Evolutionary conservation across 139 green algal species (phyloP), one percentile per base, ranked within the genome.

Genomic region (Chlamydomonas eustigma): DNA sequence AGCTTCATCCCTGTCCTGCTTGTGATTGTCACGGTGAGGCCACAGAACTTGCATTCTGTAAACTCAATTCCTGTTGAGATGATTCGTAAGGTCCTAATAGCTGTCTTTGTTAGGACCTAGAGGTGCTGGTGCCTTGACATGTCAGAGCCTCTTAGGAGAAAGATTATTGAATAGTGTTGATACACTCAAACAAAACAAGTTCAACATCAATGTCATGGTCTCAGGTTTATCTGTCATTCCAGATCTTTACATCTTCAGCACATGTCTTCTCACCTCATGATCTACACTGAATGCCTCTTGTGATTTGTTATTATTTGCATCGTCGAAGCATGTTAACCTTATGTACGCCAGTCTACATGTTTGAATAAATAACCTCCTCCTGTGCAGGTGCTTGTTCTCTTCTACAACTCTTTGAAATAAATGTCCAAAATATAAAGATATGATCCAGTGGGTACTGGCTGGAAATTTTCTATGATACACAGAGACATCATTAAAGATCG

Each of bases 1-100:
- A 91, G 81, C 31, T 70, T 83, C 33, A 83, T 93, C 34, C 93
- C 93, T 22, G 83, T 94, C 6, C n/a, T 97, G 32, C 88, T 97
- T 37, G 90, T 81, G n/a, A 38, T 91, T 2, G 77, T 58, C 12
- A 58, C 44, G 44, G 44, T 58, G 44, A 58, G 44, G n/a, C 44
- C 12, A 58, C 18, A 18, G 44, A 58, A 18, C 18, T 58, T 58
- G 44, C n/a, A n/a, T 12, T 18, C 44, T 12, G 44, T 58, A 18
- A 18, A 58, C 12, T 58, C 12, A 58, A 58, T 58, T 58, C 12
- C 18, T 58, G 18, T 58, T 18, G 44, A 18, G 18, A 58, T n/a
- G n/a, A n/a, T n/a, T n/a, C n/a, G n/a, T n/a, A n/a, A n/a, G n/a
- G n/a, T n/a, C n/a, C n/a, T n/a, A n/a, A n/a, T n/a, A n/a, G n/a